A percentile compares a stretch with the other conserved stretches of the same genome.
These are phyloP conservation scores for Fusarium chaquense DNA, from an alignment of 2,329 filamentous ascomycete species.

Conservation along the genomic window DNA sequence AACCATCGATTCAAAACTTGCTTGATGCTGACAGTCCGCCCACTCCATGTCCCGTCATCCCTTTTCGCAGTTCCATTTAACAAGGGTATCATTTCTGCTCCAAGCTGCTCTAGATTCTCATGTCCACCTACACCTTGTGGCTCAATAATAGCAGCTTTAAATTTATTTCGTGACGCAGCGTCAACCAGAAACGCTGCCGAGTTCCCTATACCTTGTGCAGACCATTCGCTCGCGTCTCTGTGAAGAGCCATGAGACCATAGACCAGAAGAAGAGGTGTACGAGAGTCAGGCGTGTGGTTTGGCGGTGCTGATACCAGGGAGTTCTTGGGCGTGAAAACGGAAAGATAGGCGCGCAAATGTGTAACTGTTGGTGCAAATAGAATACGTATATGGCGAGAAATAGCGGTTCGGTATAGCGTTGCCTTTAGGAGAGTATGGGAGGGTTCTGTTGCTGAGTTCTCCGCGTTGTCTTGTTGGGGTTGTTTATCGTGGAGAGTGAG, in stretches of 20 bases:
- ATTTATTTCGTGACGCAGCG: slow-evolving; percentile 61
- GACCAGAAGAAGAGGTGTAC: slow-evolving; percentile 65
- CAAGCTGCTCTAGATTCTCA: slow-evolving; percentile 54
- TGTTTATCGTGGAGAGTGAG: slow-evolving; percentile 18
- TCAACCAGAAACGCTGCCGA: slow-evolving; percentile 74
- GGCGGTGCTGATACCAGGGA: slow-evolving; percentile 56
- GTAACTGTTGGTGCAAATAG: slow-evolving; percentile 81
- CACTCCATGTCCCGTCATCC: slow-evolving; percentile 67
- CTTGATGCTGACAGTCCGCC: slow-evolving; percentile 68
- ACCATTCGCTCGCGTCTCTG: slow-evolving; percentile 77
- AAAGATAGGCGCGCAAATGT: slow-evolving; percentile 80
- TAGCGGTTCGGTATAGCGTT: slow-evolving; percentile 76
- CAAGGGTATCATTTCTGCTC: slow-evolving; percentile 69
- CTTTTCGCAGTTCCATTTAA: slow-evolving; percentile 67
- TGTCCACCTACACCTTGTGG: slow-evolving; percentile 50
- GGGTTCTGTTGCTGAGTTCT: not conserved
- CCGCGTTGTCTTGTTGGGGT: not conserved
- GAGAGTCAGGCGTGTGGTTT: slow-evolving; percentile 17
- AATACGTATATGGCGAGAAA: slow-evolving; percentile 75
- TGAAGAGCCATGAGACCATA: slow-evolving; percentile 76
- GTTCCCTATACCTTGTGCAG: slow-evolving; percentile 75
- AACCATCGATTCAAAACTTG: slow-evolving; percentile 76
- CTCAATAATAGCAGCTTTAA: slow-evolving; percentile 63
- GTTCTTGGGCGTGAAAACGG: slow-evolving; percentile 61
- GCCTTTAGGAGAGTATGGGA: slow-evolving; percentile 63